Conservation (phyloP, 345 rosid species). For the Pseudoturritis turrita region DNA sequence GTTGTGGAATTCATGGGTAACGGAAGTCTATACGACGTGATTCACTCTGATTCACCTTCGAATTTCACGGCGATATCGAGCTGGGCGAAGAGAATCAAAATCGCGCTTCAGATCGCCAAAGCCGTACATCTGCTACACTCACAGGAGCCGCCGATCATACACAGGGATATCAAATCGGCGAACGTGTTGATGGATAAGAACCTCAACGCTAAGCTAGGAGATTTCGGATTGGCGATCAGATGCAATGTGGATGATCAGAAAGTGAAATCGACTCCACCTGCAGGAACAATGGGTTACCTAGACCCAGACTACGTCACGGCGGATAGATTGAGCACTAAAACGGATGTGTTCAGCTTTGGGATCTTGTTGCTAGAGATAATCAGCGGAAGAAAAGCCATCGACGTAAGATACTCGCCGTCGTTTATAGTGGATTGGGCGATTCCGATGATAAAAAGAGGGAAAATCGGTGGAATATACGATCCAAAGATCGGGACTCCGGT, state of each 20-base stretch:
- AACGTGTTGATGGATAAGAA: constrained; percentile 88
- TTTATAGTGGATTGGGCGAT: constrained; percentile 95
- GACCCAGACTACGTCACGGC: constrained; percentile 99
- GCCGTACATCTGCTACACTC: constrained; percentile 76
- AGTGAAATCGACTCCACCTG: constrained; percentile 91
- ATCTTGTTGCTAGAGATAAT: constrained; percentile 89
- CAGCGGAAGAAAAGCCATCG: constrained; percentile 95
- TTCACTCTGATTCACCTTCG: constrained; percentile 51
- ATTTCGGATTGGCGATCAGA: constrained; percentile 88
- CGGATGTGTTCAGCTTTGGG: constrained; percentile 97
- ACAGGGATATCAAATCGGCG: constrained; percentile 97
- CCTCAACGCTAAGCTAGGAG: constrained; percentile 87
- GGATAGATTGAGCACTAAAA: constrained; percentile 85
- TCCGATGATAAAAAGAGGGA: constrained; percentile 86
- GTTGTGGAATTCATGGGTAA: constrained; percentile 93
- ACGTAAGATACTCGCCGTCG: constrained; percentile 83
- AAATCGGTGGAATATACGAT: constrained; percentile 68
- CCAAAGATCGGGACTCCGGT: constrained; percentile 61
- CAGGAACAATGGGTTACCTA: constrained; percentile 94
- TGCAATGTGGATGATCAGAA: constrained; percentile 72
- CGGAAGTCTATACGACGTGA: constrained; percentile 86
- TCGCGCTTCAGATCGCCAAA: constrained; percentile 81
- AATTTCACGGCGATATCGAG: constrained; percentile 29
- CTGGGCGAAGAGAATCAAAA: constrained; percentile 80
- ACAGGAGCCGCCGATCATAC: constrained; percentile 73